Evolutionary conservation across 164 flowering plant species (phyloP), one percentile per base, ranked within the genome.

Genomic region (Vitis labrusca): DNA sequence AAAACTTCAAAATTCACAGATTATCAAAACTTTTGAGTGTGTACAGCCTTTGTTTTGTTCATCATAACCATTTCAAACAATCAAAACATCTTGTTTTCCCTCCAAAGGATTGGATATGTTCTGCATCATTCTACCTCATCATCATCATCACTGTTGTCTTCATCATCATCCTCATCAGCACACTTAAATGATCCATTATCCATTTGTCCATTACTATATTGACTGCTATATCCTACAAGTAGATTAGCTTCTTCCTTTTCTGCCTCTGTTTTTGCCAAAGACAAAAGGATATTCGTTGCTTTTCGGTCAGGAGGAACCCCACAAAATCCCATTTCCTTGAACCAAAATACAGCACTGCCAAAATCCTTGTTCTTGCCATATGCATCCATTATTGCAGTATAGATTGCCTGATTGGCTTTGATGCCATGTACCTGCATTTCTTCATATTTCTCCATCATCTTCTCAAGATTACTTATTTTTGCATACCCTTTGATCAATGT

Each of bases 321-420:
- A 66, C 68, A 59, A 6, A 85, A 65, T 68, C 75, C 90, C 94
- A 96, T 93, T 79, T 93, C 98, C 74, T 84, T 88, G 73, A 73
- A 96, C 99, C 98, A 96, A 70, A 75, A 47, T 49, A 89, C 92
- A 50, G 97, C 94, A 72, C 86, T 83, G 16, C 79, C 94, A 53
- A 96, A 96, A 77, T 86, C 97, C 58, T 37, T 68, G 71, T 87
- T 88, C 80, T 78, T 96, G 10, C 98, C 99, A 78, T 86, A 77
- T 30, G 98, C 97, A 77, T 96, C 99, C 98, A 96, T 96, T 57
- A 96, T 88, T 2, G 89, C 91, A 1, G 98, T 93, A 73, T 84
- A 84, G 59, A 93, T 85, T 32, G 91, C 88, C 66, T 87, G 89
- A 71, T 91, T 96, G 9, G 86, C 72, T 74, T 85, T 81, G 32